A percentile compares a stretch with the other conserved stretches of the same genome.
Conservation (phyloP, 139 green algal genomes). For the Astrephomene gubernaculifera region DNA sequence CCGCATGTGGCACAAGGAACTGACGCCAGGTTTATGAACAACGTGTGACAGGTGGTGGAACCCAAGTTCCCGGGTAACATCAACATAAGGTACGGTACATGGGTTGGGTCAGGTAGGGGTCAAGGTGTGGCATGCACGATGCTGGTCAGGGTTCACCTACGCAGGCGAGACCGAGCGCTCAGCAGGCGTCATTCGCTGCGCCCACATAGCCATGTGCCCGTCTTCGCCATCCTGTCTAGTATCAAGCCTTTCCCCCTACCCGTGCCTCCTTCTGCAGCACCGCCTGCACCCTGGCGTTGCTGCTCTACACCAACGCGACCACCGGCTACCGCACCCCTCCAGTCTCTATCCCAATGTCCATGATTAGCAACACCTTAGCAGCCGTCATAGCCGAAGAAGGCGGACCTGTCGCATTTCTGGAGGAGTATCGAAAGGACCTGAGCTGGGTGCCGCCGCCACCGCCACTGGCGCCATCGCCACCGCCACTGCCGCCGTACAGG, state of each 20-base stretch:
- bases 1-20: too few relatives aligned
- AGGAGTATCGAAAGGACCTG: not conserved
- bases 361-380: not conserved
- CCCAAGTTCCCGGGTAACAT: not conserved
- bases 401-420: not conserved
- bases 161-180: too few relatives aligned
- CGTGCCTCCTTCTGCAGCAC: too few relatives aligned
- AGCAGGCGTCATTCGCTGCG: too few relatives aligned
- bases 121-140: too few relatives aligned
- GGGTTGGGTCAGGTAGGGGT: too few relatives aligned
- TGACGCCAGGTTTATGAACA: too few relatives aligned
- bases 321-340: not conserved
- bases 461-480: not conserved
- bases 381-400: not conserved
- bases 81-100: slow-evolving; percentile 34
- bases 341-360: not conserved
- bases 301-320: slow-evolving; percentile 4
- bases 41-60: slow-evolving; percentile 25
- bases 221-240: too few relatives aligned
- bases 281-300: not conserved
- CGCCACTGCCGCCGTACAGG: not conserved
- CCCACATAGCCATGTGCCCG: too few relatives aligned
- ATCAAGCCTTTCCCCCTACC: too few relatives aligned
- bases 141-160: too few relatives aligned
- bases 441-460: not conserved